Evolutionary conservation across 805 yeast genomes (phyloP).

Genomic region (Jamesozyma rosinii): DNA sequence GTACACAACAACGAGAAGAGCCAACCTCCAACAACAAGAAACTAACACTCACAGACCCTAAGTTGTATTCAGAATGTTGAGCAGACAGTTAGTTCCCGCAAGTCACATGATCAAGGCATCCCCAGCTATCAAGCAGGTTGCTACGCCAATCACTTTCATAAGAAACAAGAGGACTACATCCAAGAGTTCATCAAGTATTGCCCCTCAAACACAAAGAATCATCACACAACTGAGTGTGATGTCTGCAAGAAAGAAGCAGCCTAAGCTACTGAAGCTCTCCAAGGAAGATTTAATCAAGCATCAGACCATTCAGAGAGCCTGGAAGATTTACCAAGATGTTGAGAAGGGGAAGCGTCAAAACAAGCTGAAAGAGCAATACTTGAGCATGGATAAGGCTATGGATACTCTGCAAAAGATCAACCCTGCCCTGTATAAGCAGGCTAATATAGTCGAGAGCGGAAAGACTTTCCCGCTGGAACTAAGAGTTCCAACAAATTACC

Average conservation of each 20-base stretch:
- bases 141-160: slow-evolving; percentile 16
- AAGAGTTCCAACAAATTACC: slow-evolving; percentile 82
- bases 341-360: slow-evolving; percentile 36
- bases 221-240: slow-evolving; percentile 61
- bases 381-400: slow-evolving; percentile 62
- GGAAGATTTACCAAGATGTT: slow-evolving; percentile 55
- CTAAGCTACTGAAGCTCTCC: slow-evolving; percentile 60
- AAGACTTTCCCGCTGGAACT: slow-evolving; percentile 73
- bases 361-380: slow-evolving; percentile 51
- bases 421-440: slow-evolving; percentile 51
- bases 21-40: too few species aligned
- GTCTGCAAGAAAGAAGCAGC: slow-evolving; percentile 82
- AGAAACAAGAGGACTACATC: slow-evolving; percentile 45
- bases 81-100: background rate
- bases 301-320: slow-evolving; percentile 70
- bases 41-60: too few species aligned
- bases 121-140: background rate
- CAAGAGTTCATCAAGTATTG: slow-evolving; percentile 25
- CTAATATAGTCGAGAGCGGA: slow-evolving; percentile 46
- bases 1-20: too few species aligned
- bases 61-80: background rate
- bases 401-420: slow-evolving; percentile 47
- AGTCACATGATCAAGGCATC: background rate
- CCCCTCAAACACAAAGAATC: slow-evolving; percentile 41
- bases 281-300: slow-evolving; percentile 79